Base-by-base conservation (phyloP, 805 yeast genomes). In the Sugiyamaella floridensis region DNA sequence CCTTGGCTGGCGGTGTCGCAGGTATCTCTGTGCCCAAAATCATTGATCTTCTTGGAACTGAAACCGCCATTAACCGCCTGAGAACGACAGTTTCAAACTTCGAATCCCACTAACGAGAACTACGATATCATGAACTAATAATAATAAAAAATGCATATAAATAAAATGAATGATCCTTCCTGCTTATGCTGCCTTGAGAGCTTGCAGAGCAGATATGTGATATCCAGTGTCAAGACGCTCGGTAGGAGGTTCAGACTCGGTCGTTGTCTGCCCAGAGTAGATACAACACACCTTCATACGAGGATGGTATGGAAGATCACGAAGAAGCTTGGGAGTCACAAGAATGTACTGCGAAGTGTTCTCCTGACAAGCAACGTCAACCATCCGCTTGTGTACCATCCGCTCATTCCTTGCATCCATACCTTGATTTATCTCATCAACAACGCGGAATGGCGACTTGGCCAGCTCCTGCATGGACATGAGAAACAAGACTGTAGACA, bases 351-450 rank as follows among this genome's bases (percentile, higher is more conserved):
- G 99, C 2, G 95, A 81, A 0, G 78, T 67, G 56, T 76, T 60
- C 55, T 77, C 73, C 3, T 71, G 69, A 64, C 96, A 87, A 0
- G 97, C 92, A 46, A 85, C 82, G 51, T 85, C 82, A 1, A 92
- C 96, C 76, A 93, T 82, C 56, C 87, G 80, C 56, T 80, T 78
- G 65, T 92, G 97, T 2, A 93, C 90, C 71, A 80, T 76, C 56
- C 90, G 79, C 68, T 93, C 99, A 64, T 93, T 93, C 55, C 80
- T 80, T 11, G 95, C 86, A 70, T 93, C 99, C 98, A 93, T 90
- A 59, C 99, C 99, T 71, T 93, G 99, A 66, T 93, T 93, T 57
- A 93, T 95, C 73, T 93, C 99, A 70, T 93, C 99, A 7, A 93
- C 97, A 2, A 92, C 90, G 64, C 98, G 75, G 63, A 93, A 89